Evolutionary conservation across 2,329 filamentous ascomycete genomes (phyloP).

Genomic region (Microcera coccophila): DNA sequence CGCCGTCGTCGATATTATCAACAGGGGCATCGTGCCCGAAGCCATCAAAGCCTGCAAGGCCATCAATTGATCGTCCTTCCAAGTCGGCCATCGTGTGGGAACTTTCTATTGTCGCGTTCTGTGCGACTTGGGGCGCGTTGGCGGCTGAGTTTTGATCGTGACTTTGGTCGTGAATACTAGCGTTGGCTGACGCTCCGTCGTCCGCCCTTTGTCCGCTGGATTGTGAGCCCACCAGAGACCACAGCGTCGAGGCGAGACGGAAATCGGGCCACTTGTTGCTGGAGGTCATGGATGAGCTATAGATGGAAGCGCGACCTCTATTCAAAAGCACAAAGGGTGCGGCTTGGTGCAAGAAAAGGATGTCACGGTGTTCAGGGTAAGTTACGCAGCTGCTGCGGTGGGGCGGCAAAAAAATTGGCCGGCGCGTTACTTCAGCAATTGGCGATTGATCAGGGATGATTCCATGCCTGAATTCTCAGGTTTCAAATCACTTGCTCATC

Average conservation of each 20-base stretch:
- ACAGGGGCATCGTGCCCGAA: conserved; percentile 22
- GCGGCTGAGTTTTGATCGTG: conserved; percentile 15
- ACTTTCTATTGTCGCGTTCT: conserved; percentile 13
- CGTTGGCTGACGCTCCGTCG: conserved; percentile 13
- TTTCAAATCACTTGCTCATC: no score
- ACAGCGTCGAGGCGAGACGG: conserved; percentile 30
- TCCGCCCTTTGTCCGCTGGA: conserved; percentile 20
- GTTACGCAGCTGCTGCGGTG: not conserved
- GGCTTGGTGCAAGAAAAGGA: conserved; percentile 26
- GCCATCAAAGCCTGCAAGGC: conserved; percentile 23
- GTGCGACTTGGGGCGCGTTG: conserved; percentile 15
- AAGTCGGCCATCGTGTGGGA: conserved; percentile 21
- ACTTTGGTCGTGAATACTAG: conserved; percentile 11
- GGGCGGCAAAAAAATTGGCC: conserved; percentile 26
- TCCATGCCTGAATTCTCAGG: conserved; percentile 21
- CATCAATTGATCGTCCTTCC: conserved; percentile 22
- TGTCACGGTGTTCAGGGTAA: conserved; percentile 3
- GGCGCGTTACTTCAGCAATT: conserved; percentile 15
- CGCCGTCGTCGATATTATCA: conserved; percentile 18
- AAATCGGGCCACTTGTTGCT: conserved; percentile 34
- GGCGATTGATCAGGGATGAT: conserved; percentile 1
- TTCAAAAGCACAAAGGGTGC: conserved; percentile 8
- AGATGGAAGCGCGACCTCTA: conserved; percentile 9
- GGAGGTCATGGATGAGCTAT: conserved; percentile 26
- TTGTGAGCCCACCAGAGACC: conserved; percentile 28